Evolutionary conservation across 2,329 filamentous ascomycete genomes (phyloP).

Genomic region (Cryphonectria japonica): DNA sequence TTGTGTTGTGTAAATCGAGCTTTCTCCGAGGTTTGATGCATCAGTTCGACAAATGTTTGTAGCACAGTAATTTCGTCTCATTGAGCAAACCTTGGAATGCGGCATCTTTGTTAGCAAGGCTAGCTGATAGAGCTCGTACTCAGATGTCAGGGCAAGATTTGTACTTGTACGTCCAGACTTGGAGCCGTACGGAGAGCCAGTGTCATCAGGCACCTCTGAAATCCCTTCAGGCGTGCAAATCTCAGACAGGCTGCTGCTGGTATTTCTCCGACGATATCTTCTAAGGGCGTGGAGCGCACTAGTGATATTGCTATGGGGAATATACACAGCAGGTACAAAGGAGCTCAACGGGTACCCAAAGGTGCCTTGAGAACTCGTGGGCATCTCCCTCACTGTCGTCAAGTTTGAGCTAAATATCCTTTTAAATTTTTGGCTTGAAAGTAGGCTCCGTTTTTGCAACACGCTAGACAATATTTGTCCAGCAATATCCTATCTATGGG

Average conservation of each 20-base stretch:
- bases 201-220: constrained; percentile 4
- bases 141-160: too few relatives aligned
- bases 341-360: background rate
- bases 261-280: constrained; percentile 7
- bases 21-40: background rate
- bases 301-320: background rate
- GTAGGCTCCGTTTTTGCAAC: background rate
- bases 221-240: constrained; percentile 11
- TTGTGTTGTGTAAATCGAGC: background rate
- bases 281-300: background rate
- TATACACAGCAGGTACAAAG: background rate
- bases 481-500: background rate
- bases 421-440: background rate
- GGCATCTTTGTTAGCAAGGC: background rate
- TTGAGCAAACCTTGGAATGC: too few relatives aligned
- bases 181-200: background rate
- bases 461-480: too few relatives aligned
- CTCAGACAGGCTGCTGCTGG: constrained; percentile 17
- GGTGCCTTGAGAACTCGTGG: background rate
- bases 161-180: background rate
- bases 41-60: too few relatives aligned
- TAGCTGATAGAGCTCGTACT: background rate
- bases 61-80: background rate
- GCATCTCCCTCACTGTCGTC: background rate
- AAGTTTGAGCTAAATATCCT: background rate